Evolutionary conservation across 2,329 filamentous ascomycete genomes (phyloP).

Genomic region (Mycosphaerella sp.): DNA sequence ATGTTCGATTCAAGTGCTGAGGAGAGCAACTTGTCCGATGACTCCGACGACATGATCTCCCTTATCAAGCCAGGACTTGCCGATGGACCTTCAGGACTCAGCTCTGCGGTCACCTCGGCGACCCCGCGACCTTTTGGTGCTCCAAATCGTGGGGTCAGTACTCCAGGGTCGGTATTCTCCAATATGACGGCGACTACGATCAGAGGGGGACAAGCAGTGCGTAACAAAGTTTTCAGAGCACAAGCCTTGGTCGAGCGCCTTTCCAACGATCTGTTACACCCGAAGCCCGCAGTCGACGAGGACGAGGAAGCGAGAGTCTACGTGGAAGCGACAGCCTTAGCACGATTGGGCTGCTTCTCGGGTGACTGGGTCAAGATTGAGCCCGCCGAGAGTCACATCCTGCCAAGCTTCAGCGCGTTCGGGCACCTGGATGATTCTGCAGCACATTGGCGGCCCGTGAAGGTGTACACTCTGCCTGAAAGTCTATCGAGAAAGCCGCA

Average conservation of each 20-base stretch:
- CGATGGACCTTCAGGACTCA: constrained; percentile 68
- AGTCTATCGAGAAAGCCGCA: constrained; percentile 50
- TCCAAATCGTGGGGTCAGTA: constrained; percentile 63
- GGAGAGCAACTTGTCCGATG: constrained; percentile 78
- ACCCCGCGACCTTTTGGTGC: constrained; percentile 70
- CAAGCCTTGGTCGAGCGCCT: constrained; percentile 69
- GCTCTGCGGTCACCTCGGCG: constrained; percentile 72
- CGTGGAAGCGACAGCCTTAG: constrained; percentile 78
- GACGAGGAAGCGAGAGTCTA: constrained; percentile 82
- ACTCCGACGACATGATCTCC: constrained; percentile 91
- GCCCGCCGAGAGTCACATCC: constrained; percentile 64
- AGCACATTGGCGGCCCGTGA: constrained; percentile 76
- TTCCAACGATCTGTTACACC: constrained; percentile 72
- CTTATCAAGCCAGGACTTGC: constrained; percentile 72
- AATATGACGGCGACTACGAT: constrained; percentile 80
- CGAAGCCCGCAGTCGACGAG: constrained; percentile 75
- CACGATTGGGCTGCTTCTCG: constrained; percentile 91
- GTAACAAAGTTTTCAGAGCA: constrained; percentile 76
- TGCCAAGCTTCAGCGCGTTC: constrained; percentile 61
- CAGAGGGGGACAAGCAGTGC: constrained; percentile 59
- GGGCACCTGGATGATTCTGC: constrained; percentile 60
- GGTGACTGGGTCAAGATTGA: constrained; percentile 94
- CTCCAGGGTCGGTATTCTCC: constrained; percentile 83
- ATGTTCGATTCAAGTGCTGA: constrained; percentile 58
- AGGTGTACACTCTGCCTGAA: constrained; percentile 83